Evolutionary conservation across 495 filamentous ascomycete genomes (phyloP).

Genomic region (Stereocaulon alpinum): DNA sequence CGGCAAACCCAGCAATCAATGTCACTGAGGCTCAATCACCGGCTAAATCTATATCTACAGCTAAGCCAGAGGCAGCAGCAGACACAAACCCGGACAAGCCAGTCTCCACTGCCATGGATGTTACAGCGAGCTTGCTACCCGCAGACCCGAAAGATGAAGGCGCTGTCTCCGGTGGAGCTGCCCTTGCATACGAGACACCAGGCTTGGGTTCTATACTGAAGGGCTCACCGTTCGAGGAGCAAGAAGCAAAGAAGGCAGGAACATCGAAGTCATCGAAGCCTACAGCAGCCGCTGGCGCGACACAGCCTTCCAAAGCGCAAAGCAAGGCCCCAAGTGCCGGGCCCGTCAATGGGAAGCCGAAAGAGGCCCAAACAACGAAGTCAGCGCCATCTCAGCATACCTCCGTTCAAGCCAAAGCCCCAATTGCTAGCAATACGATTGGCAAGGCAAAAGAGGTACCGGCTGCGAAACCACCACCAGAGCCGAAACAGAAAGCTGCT

Average conservation of each 20-base stretch:
- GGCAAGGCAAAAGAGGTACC: slow-evolving; percentile 1
- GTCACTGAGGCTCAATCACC: background rate
- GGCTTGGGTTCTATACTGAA: slow-evolving; percentile 22
- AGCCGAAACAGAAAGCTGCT: slow-evolving; percentile 2
- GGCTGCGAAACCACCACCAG: background rate
- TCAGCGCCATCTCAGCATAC: slow-evolving; percentile 18
- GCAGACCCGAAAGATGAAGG: slow-evolving; percentile 29
- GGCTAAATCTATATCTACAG: slow-evolving; percentile 14
- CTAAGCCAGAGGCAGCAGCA: slow-evolving; percentile 7
- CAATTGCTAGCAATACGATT: background rate
- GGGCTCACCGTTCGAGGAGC: slow-evolving; percentile 22
- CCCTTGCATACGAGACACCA: slow-evolving; percentile 24
- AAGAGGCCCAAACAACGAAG: slow-evolving; percentile 21
- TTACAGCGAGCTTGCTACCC: slow-evolving; percentile 25
- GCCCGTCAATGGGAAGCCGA: slow-evolving; percentile 15
- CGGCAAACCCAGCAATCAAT: slow-evolving; percentile 6
- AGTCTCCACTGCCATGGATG: slow-evolving; percentile 28
- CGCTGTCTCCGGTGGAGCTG: slow-evolving; percentile 29
- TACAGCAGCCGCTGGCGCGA: slow-evolving; percentile 3
- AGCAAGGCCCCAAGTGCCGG: slow-evolving; percentile 5
- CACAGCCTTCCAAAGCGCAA: slow-evolving; percentile 6
- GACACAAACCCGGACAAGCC: slow-evolving; percentile 30
- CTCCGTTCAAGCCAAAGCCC: background rate
- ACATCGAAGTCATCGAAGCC: background rate
- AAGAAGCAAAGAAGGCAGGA: slow-evolving; percentile 3